phyloP scores from a whole-genome alignment of 169 alveolate species.

The Cryptosporidium meleagridis region DNA sequence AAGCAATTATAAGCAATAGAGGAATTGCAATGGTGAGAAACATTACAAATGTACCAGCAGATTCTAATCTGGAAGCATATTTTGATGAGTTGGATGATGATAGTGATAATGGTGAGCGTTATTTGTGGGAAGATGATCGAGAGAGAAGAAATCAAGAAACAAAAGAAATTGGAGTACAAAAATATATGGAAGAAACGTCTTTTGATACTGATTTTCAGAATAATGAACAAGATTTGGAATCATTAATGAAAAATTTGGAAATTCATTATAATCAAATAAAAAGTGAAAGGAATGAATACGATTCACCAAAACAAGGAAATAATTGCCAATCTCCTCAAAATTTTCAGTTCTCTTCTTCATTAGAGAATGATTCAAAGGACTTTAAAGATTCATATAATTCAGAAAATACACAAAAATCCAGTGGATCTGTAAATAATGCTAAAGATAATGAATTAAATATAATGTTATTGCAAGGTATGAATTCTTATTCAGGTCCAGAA shows the following conservation, averaged over 20 bases:
- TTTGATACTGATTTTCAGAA: background rate
- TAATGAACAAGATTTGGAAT: background rate
- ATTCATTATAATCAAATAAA: slow-evolving; percentile 3
- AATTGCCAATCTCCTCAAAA: background rate
- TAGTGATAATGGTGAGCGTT: slow-evolving; percentile 31
- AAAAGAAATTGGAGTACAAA: slow-evolving; percentile 54
- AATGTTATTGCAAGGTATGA: background rate
- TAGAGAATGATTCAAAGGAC: slow-evolving; percentile 2
- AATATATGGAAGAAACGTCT: slow-evolving; percentile 48
- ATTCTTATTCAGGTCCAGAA: slow-evolving; percentile 6
- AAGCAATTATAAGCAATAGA: slow-evolving; percentile 44
- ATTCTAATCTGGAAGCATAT: slow-evolving; percentile 39
- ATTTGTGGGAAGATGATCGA: slow-evolving; percentile 34
- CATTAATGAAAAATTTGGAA: slow-evolving; percentile 33
- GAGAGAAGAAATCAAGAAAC: background rate
- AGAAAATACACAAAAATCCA: background rate
- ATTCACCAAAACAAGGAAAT: background rate
- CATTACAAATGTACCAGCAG: slow-evolving; percentile 60
- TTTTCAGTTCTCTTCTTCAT: background rate
- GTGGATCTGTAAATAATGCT: background rate
- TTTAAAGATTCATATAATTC: background rate
- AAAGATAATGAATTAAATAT: background rate
- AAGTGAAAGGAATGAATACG: background rate
- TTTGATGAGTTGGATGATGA: slow-evolving; percentile 68
- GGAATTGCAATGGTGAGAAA: slow-evolving; percentile 69